These are phyloP conservation scores for Fusarium coffeatum DNA, from an alignment of 2,329 filamentous ascomycete species.

Conservation along the genomic window DNA sequence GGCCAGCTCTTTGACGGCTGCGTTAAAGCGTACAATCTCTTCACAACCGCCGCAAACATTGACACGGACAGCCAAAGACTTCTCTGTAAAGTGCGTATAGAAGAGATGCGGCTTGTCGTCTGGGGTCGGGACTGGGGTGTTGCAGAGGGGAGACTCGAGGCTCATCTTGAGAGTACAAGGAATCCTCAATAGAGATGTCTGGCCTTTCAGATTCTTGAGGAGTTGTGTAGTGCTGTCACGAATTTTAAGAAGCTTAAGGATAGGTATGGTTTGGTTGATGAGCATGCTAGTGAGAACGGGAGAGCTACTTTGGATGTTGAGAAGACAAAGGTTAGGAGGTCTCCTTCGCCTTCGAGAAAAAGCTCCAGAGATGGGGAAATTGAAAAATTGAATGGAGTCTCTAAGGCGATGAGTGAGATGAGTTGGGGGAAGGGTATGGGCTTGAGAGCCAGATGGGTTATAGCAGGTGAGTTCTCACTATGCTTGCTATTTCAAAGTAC, in stretches of 20 bases:
- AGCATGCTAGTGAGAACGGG: slow-evolving; percentile 6
- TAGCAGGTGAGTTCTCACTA: slow-evolving; percentile 49
- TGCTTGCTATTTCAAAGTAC: background rate
- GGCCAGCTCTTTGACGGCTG: slow-evolving; percentile 61
- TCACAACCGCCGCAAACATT: slow-evolving; percentile 56
- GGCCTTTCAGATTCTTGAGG: slow-evolving; percentile 56
- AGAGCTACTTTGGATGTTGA: slow-evolving; percentile 21
- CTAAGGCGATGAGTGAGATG: slow-evolving; percentile 42
- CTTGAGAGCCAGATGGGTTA: slow-evolving; percentile 58
- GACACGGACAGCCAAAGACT: slow-evolving; percentile 57
- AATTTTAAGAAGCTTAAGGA: slow-evolving; percentile 57
- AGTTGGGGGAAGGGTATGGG: slow-evolving; percentile 52
- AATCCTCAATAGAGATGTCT: slow-evolving; percentile 54
- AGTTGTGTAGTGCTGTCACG: slow-evolving; percentile 58
- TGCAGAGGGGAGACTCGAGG: slow-evolving; percentile 58
- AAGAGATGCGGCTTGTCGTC: slow-evolving; percentile 61
- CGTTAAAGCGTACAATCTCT: slow-evolving; percentile 59
- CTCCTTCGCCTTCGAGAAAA: slow-evolving; percentile 41
- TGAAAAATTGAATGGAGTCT: slow-evolving; percentile 30
- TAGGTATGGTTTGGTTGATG: slow-evolving; percentile 56
- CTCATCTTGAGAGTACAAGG: slow-evolving; percentile 53
- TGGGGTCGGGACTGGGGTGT: slow-evolving; percentile 63
- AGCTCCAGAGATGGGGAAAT: slow-evolving; percentile 41
- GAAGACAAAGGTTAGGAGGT: slow-evolving; percentile 26
- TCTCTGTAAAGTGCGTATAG: slow-evolving; percentile 61